Evolutionary conservation across 768 basidiomycete genomes (phyloP).

Genomic region (Lactifluus piperatus): DNA sequence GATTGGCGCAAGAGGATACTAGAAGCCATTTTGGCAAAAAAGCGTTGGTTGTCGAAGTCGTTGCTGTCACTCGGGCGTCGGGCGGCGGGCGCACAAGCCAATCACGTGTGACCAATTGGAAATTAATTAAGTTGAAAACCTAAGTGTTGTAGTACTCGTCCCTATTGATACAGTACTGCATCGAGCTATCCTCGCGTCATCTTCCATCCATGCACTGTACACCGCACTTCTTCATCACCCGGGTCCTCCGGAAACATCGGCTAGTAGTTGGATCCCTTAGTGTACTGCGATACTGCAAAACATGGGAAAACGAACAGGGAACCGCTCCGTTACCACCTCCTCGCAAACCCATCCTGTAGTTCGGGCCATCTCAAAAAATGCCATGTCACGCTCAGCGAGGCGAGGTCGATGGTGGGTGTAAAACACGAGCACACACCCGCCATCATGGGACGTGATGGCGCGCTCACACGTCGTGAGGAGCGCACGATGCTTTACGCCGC

Average conservation of each 20-base stretch:
- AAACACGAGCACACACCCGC: conserved; percentile 59
- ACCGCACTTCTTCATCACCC: conserved; percentile 66
- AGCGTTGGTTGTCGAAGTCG: no score
- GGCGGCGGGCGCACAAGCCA: neutral
- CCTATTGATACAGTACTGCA: no score
- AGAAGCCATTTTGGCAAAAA: conserved; percentile 3
- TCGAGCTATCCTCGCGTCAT: conserved; percentile 34
- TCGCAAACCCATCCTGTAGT: conserved; percentile 64
- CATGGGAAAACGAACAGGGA: conserved; percentile 40
- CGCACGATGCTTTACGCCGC: conserved; percentile 58
- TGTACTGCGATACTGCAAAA: neutral
- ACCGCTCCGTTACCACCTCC: conserved; percentile 53
- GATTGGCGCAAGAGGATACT: neutral
- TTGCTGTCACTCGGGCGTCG: neutral
- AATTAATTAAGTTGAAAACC: no score
- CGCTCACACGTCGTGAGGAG: conserved; percentile 65
- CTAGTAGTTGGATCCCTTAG: conserved; percentile 28
- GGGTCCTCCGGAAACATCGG: conserved; percentile 88
- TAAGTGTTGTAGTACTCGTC: no score
- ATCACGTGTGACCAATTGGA: neutral
- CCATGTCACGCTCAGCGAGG: conserved; percentile 72
- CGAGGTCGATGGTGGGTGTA: conserved; percentile 86
- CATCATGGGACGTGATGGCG: conserved; percentile 21
- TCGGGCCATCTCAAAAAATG: conserved; percentile 64
- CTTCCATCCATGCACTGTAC: conserved; percentile 82